A percentile compares a stretch with the other conserved stretches of the same genome.
These are phyloP conservation scores for Pezicula carpinea DNA, from an alignment of 2,329 filamentous ascomycete genomes.

Conservation along the genomic window DNA sequence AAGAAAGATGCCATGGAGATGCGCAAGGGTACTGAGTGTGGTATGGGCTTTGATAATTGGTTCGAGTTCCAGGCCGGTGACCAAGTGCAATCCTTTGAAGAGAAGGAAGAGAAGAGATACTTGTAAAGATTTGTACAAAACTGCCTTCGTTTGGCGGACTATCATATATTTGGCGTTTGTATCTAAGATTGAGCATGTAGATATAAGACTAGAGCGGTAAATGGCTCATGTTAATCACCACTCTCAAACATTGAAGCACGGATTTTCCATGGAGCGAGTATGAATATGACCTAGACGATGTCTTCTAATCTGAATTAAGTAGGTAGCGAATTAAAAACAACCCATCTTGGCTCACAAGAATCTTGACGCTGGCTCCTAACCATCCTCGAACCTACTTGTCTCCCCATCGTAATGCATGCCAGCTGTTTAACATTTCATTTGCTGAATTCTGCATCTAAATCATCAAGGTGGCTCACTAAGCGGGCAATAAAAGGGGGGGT, in stretches of 20 bases:
- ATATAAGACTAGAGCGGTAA: neutral
- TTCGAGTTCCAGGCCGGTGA: conserved; percentile 76
- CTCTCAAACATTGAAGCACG: too few relatives aligned
- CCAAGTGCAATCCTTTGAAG: conserved; percentile 82
- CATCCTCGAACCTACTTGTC: too few relatives aligned
- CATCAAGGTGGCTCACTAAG: neutral
- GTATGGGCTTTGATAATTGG: conserved; percentile 79
- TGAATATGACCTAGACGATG: too few relatives aligned
- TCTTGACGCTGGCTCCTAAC: too few relatives aligned
- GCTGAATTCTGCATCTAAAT: neutral
- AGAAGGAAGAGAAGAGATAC: conserved; percentile 60
- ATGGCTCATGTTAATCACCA: neutral
- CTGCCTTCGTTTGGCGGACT: neutral
- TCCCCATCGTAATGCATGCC: neutral
- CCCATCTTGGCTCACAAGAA: too few relatives aligned
- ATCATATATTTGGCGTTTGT: neutral
- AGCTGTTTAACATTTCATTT: neutral
- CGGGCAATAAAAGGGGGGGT: too few relatives aligned
- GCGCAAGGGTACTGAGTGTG: conserved; percentile 90
- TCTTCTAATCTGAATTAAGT: too few relatives aligned
- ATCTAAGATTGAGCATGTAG: neutral
- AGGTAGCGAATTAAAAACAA: too few relatives aligned
- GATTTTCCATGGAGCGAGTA: too few relatives aligned
- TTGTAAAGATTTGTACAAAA: conserved; percentile 17
- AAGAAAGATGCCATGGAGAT: conserved; percentile 91